Evolutionary conservation across 192 early-diverging fungal species (phyloP), one percentile per base, ranked within the genome.

Genomic region (Glomus cerebriforme): DNA sequence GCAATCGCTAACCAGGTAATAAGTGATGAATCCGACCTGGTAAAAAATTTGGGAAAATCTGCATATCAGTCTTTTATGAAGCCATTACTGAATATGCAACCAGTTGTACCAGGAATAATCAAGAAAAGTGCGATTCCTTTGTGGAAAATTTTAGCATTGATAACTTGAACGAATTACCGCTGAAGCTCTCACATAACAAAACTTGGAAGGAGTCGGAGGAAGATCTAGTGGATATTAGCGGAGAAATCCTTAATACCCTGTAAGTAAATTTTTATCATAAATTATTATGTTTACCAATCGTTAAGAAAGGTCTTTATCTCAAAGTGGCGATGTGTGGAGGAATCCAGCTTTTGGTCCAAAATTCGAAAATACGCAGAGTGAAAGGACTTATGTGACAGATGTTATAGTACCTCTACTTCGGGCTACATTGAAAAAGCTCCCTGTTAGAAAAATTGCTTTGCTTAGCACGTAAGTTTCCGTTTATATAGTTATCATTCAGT

Each of bases 31-130:
- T 47, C 45, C 2, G 45, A 1, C 1, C 0, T 47, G 12, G 10
- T 47, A 13, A 8, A 47, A 12, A 13, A 47, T 47, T 47, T 47
- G 5, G 10, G 1, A 10, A 47, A 13, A 47, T 13, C 8, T 8
- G 45, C 45, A 47, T 1, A 13, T 43, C 13, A 71, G n/a, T 47
- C 22, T 71, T 71, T 71, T 71, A 71, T 71, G 69, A 49, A n/a
- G 37, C 39, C 37, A n/a, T 43, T 22, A 71, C 39, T 26, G 0
- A 7, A 27, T 31, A 71, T 71, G 39, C 37, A 45, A 45, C 7
- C 17, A 26, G 22, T 39, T 15, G 4, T 27, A 45, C 39, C 39
- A 24, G 34, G 0, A 32, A 71, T 26, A 22, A 71, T 71, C 2
- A 71, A 7, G 17, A 45, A 31, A 71, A 39, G 27, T 49, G 69